These are phyloP conservation scores for Recurvomyces mirabilis DNA, from an alignment of 495 filamentous ascomycete genomes.

Conservation along the genomic window DNA sequence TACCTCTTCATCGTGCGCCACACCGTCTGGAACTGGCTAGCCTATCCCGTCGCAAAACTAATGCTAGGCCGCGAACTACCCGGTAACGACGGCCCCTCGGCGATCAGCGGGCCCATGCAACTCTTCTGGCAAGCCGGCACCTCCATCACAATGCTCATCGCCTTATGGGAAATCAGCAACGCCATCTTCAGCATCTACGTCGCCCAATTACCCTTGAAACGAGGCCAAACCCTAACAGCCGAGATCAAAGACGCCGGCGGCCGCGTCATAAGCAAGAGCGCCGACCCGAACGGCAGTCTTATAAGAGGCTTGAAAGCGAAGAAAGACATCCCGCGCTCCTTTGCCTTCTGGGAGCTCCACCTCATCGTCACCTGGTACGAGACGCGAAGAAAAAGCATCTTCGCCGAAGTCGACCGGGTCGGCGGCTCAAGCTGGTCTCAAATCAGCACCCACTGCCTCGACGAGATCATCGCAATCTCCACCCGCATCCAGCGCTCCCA, in stretches of 20 bases:
- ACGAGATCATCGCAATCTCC: conserved; percentile 53
- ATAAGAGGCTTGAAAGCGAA: conserved; percentile 71
- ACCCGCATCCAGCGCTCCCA: conserved; percentile 48
- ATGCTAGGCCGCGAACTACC: conserved; percentile 64
- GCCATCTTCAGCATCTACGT: conserved; percentile 66
- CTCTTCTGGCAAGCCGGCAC: conserved; percentile 50
- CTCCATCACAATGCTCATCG: conserved; percentile 53
- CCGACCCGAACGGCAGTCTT: conserved; percentile 85
- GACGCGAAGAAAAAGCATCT: conserved; percentile 68
- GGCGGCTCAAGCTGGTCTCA: conserved; percentile 73
- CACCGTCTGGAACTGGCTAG: conserved; percentile 51
- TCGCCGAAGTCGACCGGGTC: conserved; percentile 76
- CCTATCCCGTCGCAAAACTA: conserved; percentile 52
- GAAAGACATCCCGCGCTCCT: conserved; percentile 52
- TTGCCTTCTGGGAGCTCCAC: conserved; percentile 85
- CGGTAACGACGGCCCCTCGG: conserved; percentile 44
- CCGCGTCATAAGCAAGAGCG: conserved; percentile 68
- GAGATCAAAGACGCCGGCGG: conserved; percentile 85
- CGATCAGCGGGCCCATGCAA: conserved; percentile 12
- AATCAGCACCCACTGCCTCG: conserved; percentile 53
- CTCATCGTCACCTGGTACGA: conserved; percentile 63
- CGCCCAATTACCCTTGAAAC: conserved; percentile 68
- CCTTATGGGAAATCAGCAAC: conserved; percentile 66
- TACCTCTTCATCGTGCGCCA: conserved; percentile 56
- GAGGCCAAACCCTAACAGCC: conserved; percentile 66